Base-by-base conservation (phyloP, 2,329 filamentous ascomycete species). In the Fusarium chlamydosporum region DNA sequence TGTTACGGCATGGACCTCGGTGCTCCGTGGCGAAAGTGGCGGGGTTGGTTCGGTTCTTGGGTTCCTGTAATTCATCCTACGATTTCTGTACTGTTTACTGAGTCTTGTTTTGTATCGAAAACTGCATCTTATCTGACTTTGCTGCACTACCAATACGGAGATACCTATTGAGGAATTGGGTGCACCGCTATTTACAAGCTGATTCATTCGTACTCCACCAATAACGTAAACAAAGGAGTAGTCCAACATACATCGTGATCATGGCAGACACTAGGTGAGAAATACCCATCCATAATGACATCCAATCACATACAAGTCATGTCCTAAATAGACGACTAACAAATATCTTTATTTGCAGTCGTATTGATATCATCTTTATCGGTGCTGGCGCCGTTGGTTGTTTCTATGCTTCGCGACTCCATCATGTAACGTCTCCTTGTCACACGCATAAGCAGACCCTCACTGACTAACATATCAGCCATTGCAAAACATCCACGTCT, bases 381-480 rank as follows among this genome's bases (percentile, higher is more conserved):
- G 90, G 90, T 75, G 90, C 89, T 23, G 90, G 90, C 68, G 90
- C 90, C 64, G 89, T 92, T 41, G 90, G 90, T 56, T 90, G 89
- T 56, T 92, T 92, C 80, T 92, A 92, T 73, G 90, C 88, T 46
- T 91, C 89, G 8, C 83, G 90, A 23, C 83, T 92, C 16, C 88
- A 91, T 70, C 82, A 86, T 70, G 86, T 87, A 79, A 73, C 76
- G 71, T 42, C 29, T 45, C 27, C 46, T 53, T 40, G 26, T n/a
- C 34, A 40, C 41, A 53, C 35, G 46, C 46, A 43, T 45, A 66
- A 66, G 20, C 50, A 42, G 23, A 48, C 42, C 51, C 43, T 35
- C 23, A 51, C 58, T 61, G 34, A 65, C 42, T 53, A 31, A 13
- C 45, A 34, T 61, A 40, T 62, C 38, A 86, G 84, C 84, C 84